phyloP scores from a whole-genome alignment of 768 basidiomycete species.

The Hebeloma cylindrosporum region DNA sequence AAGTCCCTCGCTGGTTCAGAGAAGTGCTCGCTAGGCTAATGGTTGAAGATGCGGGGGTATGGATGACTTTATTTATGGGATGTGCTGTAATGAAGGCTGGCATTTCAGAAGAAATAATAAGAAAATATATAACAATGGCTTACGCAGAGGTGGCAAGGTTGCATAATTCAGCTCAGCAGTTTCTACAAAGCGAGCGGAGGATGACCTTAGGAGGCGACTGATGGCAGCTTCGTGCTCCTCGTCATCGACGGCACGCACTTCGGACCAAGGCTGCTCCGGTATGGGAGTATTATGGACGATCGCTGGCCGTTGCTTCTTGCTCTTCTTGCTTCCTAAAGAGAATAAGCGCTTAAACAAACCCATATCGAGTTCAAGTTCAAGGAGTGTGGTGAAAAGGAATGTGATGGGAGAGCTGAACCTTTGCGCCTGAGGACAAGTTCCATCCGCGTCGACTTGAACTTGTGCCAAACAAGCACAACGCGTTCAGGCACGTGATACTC shows the following conservation, averaged over 20 bases:
- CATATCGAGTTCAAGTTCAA: constrained; percentile 38
- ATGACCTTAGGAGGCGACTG: constrained; percentile 64
- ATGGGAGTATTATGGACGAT: constrained; percentile 29
- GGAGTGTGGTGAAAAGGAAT: constrained; percentile 23
- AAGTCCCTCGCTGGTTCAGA: constrained; percentile 56
- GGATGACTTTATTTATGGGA: constrained; percentile 60
- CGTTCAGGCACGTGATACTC: constrained; percentile 32
- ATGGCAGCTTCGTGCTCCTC: constrained; percentile 52
- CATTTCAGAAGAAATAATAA: constrained; percentile 11
- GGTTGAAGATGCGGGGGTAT: constrained; percentile 49
- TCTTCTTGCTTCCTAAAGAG: constrained; percentile 66
- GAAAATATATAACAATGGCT: constrained; percentile 29
- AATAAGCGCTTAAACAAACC: constrained; percentile 70
- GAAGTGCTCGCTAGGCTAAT: constrained; percentile 53
- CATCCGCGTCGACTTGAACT: constrained; percentile 41
- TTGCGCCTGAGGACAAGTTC: too few species aligned
- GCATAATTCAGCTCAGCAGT: constrained; percentile 56
- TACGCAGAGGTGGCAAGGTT: constrained; percentile 69
- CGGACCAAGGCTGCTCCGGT: constrained; percentile 26
- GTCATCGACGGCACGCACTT: constrained; percentile 33
- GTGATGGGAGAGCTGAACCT: too few species aligned
- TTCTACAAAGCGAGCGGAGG: constrained; percentile 64
- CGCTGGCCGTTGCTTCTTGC: constrained; percentile 41
- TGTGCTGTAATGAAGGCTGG: constrained; percentile 44
- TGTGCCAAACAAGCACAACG: constrained; percentile 43